Conservation (phyloP, 768 basidiomycete genomes). For the Tulasnella sp. region DNA sequence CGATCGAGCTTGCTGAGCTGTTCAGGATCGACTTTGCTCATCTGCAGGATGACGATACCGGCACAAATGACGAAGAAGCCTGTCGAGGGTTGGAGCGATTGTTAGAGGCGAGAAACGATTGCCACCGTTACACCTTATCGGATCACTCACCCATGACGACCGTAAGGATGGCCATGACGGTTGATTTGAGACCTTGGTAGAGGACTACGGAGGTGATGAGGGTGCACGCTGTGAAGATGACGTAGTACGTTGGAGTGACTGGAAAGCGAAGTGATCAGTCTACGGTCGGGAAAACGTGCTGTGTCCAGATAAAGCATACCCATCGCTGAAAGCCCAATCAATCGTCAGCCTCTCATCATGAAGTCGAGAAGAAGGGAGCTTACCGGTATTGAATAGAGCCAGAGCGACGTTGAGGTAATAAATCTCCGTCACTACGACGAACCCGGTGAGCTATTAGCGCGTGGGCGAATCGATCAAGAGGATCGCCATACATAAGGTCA, state of each 20-base stretch:
- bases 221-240: slow-evolving; percentile 49
- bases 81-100: background rate
- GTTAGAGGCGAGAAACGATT: slow-evolving; percentile 36
- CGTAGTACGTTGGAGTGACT: slow-evolving; percentile 48
- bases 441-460: slow-evolving; percentile 29
- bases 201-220: slow-evolving; percentile 49
- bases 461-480: slow-evolving; percentile 4
- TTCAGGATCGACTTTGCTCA: slow-evolving; percentile 90
- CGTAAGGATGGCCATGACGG: slow-evolving; percentile 72
- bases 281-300: background rate
- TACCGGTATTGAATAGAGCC: slow-evolving; percentile 80
- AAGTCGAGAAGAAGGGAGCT: slow-evolving; percentile 30
- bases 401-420: slow-evolving; percentile 96
- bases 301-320: background rate
- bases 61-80: slow-evolving; percentile 90
- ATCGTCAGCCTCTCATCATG: background rate
- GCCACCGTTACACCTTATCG: too few species aligned
- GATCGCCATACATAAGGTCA: slow-evolving; percentile 69
- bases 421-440: slow-evolving; percentile 74
- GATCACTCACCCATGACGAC: slow-evolving; percentile 61
- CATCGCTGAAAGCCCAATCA: slow-evolving; percentile 17
- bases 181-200: slow-evolving; percentile 52
- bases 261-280: background rate
- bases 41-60: slow-evolving; percentile 93
- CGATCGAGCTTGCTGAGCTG: slow-evolving; percentile 78